Conservation (phyloP, 225 moss, liverwort and hornwort genomes). For the Physcomitrellopsis africana region DNA sequence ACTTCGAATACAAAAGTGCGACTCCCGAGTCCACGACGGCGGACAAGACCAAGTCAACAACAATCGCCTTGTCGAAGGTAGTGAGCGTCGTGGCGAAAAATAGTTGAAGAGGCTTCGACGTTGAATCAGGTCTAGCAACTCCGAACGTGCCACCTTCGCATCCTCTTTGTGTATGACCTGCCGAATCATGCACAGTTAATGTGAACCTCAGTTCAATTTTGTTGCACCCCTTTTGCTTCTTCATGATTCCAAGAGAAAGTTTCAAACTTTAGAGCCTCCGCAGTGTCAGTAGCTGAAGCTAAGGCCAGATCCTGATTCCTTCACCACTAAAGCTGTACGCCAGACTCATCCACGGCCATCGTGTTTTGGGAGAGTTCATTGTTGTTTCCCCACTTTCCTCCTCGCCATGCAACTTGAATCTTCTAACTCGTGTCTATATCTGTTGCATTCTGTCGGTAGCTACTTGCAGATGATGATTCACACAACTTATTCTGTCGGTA, state of each 20-base stretch:
- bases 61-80: constrained; percentile 28
- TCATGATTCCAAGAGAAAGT: neutral
- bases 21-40: constrained; percentile 27
- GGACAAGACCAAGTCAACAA: constrained; percentile 2
- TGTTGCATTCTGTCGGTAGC: too few species aligned
- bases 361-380: constrained; percentile 11
- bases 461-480: too few species aligned
- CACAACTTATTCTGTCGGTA: too few species aligned
- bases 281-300: neutral
- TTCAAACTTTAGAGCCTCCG: neutral
- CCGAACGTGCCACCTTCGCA: neutral
- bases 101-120: neutral
- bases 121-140: neutral
- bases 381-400: too few species aligned
- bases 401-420: too few species aligned
- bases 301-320: neutral
- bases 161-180: neutral
- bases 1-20: constrained; percentile 22
- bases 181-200: too few species aligned
- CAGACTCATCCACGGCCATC: constrained; percentile 9
- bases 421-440: too few species aligned
- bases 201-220: neutral
- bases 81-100: neutral
- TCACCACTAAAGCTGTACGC: neutral
- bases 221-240: neutral